Base-by-base conservation (phyloP, 2,329 filamentous ascomycete genomes). In the Leptographium flavum region DNA sequence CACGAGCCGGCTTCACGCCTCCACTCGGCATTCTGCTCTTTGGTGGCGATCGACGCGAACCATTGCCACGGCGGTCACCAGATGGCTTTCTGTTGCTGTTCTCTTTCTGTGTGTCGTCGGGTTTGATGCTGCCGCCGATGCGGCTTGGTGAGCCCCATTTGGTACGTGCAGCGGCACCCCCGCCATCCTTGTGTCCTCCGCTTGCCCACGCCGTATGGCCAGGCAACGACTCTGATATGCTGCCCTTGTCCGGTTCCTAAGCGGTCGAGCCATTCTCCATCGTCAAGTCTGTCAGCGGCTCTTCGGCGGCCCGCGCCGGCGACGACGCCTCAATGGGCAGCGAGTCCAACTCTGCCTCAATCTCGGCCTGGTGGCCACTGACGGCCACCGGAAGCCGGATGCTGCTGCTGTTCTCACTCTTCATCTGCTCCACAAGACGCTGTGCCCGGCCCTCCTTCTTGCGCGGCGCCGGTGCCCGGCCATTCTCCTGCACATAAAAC, bases 401-500 rank as follows among this genome's bases (percentile, higher is more conserved):
- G 1, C 42, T 50, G 41, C 48, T 53, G 30, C 48, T 45, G 3
- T 50, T 62, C 43, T 69, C 65, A 19, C 60, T 59, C 47, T 69
- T 66, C 64, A 71, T 68, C 62, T 73, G 67, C 27, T 69, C 68
- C 11, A 69, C 69, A 21, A 73, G 56, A 15, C 70, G 65, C 33
- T 70, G 70, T n/a, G 70, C 70, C 8, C 70, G 66, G 30, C 70
- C 70, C 58, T 73, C 70, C 53, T 73, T 73, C 58, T 73, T 73
- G 38, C 70, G 63, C 27, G 70, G 70, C 13, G 72, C 64, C 5
- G 70, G 70, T 13, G 70, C 86, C 70, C 92, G 84, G 52, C 85
- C 87, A 63, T 98, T 98, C 63, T 98, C 88, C 63, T 98, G 92
- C 28, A 98, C 85, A 61, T 98, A 98, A 63, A 98, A 98, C 48